Base-by-base conservation (phyloP, 2,329 filamentous ascomycete species). In the Corynespora cassiicola region DNA sequence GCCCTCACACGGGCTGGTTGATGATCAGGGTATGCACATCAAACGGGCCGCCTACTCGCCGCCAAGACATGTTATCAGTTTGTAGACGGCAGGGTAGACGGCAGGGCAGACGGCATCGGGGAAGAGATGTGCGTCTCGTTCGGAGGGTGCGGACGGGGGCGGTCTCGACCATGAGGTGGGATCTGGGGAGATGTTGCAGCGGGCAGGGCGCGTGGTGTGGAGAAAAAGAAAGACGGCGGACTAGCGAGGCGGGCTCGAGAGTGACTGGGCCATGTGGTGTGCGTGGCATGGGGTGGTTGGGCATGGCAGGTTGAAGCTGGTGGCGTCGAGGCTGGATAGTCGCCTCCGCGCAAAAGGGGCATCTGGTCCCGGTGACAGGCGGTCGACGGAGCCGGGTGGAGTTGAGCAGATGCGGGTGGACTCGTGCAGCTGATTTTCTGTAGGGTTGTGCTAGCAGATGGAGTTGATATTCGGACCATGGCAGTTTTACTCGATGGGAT, bases 401-500 rank as follows among this genome's bases (percentile, higher is more conserved):
- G n/a, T 17, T n/a, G 15, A 36, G 32, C 12, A 36, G 9, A 16
- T 11, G 25, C 6, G 4, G 25, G 8, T 31, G 17, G 17, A 10
- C 7, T 7, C 17, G 28, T 17, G 24, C 18, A n/a, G 12, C n/a
- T 37, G 34, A 30, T 30, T 12, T 30, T 11, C 21, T 12, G 14
- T 17, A 22, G 20, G 29, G 27, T 25, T 23, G 34, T 24, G 7
- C 7, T n/a, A 7, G 8, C 20, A 6, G 19, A 16, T 15, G 9
- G 27, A n/a, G 26, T 36, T 45, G 45, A 51, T 50, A 50, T 50
- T 50, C 34, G 34, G 21, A 27, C 34, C 39, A n/a, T n/a, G 30
- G 42, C 23, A 37, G 30, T 12, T 46, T 61, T 61, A 61, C 54
- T 58, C 54, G 52, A 61, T 60, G 25, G 9, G 31, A 61, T 60